Evolutionary conservation across 352 stramenopile species (phyloP), one percentile per base, ranked within the genome.

Genomic region (Globisporangium paddicum): DNA sequence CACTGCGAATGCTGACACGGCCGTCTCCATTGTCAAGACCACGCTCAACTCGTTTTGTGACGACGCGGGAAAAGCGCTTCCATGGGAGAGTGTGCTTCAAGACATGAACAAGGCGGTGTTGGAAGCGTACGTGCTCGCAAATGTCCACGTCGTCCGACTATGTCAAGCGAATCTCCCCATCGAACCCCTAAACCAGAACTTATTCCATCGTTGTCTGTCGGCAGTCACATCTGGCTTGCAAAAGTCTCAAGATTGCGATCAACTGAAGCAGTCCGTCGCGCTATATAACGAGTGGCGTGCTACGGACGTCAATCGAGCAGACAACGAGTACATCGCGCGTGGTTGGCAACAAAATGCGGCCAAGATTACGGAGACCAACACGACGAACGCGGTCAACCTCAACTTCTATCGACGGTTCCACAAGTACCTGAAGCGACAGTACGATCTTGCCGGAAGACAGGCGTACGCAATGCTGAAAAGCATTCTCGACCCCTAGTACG

Each of bases 51-150:
- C 38, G 10, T 58, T 64, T 11, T 64, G 48, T 28, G 47, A 46
- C 8, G 21, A 46, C 1, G 7, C 35, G n/a, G 38, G 23, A 5
- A 58, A 40, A 42, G 25, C 48, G 40, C 32, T 64, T 19, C 47
- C 38, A 9, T 64, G 58, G 48, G 48, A 51, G 21, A 54, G 41
- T 3, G 38, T 54, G 11, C 21, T 64, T 6, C 2, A 40, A 1
- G 48, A 58, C 21, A 64, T 53, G 38, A 64, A 64, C 58, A 64
- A 64, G 41, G 16, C 10, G 0, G 48, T 64, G 0, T 0, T 53
- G 28, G 58, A 64, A 10, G 48, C 58, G 19, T 64, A 58, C 35
- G 58, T 58, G 19, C 48, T 64, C 48, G 58, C 58, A 7, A 58
- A 64, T 10, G 21, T 58, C 14, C 40, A 64, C 48, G 41, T 58